These are phyloP conservation scores for Ceratocystis alfenasii DNA, from an alignment of 2,329 filamentous ascomycete genomes.

Conservation along the genomic window DNA sequence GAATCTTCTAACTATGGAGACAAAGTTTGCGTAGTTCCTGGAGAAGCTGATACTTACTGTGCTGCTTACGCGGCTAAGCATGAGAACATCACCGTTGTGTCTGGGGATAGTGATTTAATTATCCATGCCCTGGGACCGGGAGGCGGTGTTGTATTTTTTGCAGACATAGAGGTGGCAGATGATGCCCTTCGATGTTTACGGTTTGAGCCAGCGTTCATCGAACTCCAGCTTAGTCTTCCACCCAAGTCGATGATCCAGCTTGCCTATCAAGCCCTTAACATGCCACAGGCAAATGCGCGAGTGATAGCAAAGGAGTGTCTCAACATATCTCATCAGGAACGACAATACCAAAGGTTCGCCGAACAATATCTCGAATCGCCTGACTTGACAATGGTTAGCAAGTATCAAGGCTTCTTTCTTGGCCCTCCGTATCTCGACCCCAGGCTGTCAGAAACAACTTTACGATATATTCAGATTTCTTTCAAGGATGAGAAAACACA, in stretches of 20 bases:
- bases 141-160: slow-evolving; percentile 50
- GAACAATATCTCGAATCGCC: slow-evolving; percentile 11
- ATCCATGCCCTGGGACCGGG: slow-evolving; percentile 59
- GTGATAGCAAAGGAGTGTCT: slow-evolving; percentile 22
- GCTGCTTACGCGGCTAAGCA: slow-evolving; percentile 47
- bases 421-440: slow-evolving; percentile 29
- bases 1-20: slow-evolving; percentile 32
- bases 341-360: slow-evolving; percentile 3
- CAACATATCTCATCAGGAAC: not conserved
- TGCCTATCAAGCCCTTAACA: slow-evolving; percentile 29
- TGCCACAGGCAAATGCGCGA: slow-evolving; percentile 19
- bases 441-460: slow-evolving; percentile 31
- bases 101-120: slow-evolving; percentile 78
- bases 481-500: slow-evolving; percentile 22
- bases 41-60: slow-evolving; percentile 77
- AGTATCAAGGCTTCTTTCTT: not conserved
- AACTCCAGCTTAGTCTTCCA: slow-evolving; percentile 34
- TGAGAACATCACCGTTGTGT: slow-evolving; percentile 50
- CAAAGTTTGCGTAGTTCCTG: slow-evolving; percentile 52
- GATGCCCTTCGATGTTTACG: slow-evolving; percentile 24
- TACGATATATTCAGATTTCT: slow-evolving; percentile 27
- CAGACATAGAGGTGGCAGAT: slow-evolving; percentile 24
- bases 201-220: slow-evolving; percentile 32
- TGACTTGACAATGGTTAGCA: not conserved
- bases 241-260: slow-evolving; percentile 6